These are phyloP conservation scores for Mariannaea elegans DNA, from an alignment of 2,329 filamentous ascomycete genomes.

Conservation along the genomic window DNA sequence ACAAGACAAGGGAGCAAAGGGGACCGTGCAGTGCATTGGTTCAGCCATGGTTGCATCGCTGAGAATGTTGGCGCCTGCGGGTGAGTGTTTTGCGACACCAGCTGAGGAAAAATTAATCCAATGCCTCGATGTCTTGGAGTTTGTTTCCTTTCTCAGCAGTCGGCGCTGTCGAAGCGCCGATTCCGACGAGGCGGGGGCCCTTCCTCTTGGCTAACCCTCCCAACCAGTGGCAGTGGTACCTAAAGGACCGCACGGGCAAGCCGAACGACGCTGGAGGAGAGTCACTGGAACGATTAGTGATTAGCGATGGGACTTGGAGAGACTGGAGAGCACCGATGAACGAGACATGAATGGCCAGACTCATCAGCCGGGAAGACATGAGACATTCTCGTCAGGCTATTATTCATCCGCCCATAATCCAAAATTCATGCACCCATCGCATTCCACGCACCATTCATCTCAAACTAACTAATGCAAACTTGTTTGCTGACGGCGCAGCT, in stretches of 20 bases:
- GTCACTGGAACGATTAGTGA: slow-evolving; percentile 10
- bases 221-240: background rate
- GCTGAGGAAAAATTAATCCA: background rate
- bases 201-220: background rate
- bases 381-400: slow-evolving; percentile 11
- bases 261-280: slow-evolving; percentile 30
- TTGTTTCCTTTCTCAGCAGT: background rate
- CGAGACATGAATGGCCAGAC: slow-evolving; percentile 8
- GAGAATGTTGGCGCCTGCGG: background rate
- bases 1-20: background rate
- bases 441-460: background rate
- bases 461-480: too few relatives aligned
- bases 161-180: slow-evolving; percentile 2
- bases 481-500: too few relatives aligned
- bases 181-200: slow-evolving; percentile 1
- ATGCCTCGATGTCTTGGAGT: slow-evolving; percentile 11
- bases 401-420: slow-evolving; percentile 4
- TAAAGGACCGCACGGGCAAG: slow-evolving; percentile 31
- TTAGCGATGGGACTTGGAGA: too few relatives aligned
- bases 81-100: background rate
- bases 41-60: background rate
- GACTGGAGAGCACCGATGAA: slow-evolving; percentile 15
- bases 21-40: background rate
- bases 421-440: background rate
- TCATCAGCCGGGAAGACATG: slow-evolving; percentile 2